Conservation (phyloP, 345 rosid genomes). For the Gynandropsis gynandra region DNA sequence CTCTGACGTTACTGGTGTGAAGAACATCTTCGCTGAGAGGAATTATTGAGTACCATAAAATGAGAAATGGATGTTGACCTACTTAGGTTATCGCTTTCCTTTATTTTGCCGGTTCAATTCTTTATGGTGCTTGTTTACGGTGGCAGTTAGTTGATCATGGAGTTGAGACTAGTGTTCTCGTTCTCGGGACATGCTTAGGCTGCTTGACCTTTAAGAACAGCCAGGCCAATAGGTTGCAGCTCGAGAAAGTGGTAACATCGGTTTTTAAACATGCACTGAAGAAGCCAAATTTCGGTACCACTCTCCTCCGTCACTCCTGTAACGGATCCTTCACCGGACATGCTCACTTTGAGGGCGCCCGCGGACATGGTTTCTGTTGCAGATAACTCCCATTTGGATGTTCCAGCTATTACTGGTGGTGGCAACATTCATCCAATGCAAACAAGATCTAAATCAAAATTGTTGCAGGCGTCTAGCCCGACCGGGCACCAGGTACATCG, state of each 20-base stretch:
- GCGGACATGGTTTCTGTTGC: too few relatives aligned
- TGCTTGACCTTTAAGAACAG: constrained; percentile 37
- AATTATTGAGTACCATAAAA: not conserved
- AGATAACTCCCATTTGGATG: too few relatives aligned
- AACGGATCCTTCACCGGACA: too few relatives aligned
- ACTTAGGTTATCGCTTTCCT: not conserved
- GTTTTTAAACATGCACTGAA: constrained; percentile 47
- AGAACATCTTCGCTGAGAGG: not conserved
- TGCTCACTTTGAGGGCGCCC: too few relatives aligned
- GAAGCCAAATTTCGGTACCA: constrained; percentile 50
- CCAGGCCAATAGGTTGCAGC: constrained; percentile 33
- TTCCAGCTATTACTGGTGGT: too few relatives aligned
- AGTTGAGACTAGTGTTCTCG: constrained; percentile 45
- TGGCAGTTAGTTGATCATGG: constrained; percentile 62
- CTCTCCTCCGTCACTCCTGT: too few relatives aligned
- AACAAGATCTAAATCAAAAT: too few relatives aligned
- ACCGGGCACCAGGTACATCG: too few relatives aligned
- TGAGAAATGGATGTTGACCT: not conserved
- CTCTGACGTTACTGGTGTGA: too few relatives aligned
- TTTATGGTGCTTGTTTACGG: not conserved
- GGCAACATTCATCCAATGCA: too few relatives aligned
- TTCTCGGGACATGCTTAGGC: constrained; percentile 59
- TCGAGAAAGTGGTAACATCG: constrained; percentile 40
- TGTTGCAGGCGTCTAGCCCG: too few relatives aligned
- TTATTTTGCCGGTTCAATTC: not conserved